Evolutionary conservation across 2,329 filamentous ascomycete species (phyloP).

Genomic region (Hypoxylon sp.): DNA sequence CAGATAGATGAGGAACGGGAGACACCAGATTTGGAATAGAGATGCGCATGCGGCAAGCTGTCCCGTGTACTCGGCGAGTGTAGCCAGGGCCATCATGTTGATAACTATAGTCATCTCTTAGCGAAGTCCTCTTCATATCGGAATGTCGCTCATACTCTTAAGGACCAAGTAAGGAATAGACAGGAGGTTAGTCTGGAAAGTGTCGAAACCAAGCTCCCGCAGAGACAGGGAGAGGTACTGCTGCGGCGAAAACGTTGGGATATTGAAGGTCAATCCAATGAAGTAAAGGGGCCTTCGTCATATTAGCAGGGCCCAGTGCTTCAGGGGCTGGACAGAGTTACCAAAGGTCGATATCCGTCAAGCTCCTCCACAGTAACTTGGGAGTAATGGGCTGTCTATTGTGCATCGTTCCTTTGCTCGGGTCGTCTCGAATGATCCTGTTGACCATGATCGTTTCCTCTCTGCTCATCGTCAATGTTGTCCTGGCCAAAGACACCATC

Average conservation of each 20-base stretch:
- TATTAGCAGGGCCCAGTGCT: not conserved
- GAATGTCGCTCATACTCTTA: constrained; percentile 46
- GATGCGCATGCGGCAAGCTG: constrained; percentile 58
- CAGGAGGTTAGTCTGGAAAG: constrained; percentile 63
- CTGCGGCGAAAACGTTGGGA: constrained; percentile 55
- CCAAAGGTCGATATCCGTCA: constrained; percentile 63
- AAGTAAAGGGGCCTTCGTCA: constrained; percentile 37
- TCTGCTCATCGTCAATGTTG: constrained; percentile 20
- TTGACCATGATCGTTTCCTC: constrained; percentile 67
- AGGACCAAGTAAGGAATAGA: constrained; percentile 54
- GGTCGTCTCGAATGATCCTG: constrained; percentile 62
- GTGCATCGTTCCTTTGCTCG: constrained; percentile 64
- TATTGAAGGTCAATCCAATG: constrained; percentile 57
- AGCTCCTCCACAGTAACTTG: constrained; percentile 54
- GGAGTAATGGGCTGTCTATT: constrained; percentile 62
- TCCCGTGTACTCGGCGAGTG: constrained; percentile 55
- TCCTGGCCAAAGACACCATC: not conserved
- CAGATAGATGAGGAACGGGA: constrained; percentile 65
- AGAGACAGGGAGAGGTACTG: constrained; percentile 62
- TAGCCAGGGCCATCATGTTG: constrained; percentile 49
- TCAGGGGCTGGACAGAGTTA: constrained; percentile 1
- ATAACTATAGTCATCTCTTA: constrained; percentile 40
- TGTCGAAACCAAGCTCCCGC: constrained; percentile 57
- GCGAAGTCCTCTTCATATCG: not conserved
- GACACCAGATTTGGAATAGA: constrained; percentile 65